Evolutionary conservation across 345 rosid genomes (phyloP).

Genomic region (Carallia pectinifolia): DNA sequence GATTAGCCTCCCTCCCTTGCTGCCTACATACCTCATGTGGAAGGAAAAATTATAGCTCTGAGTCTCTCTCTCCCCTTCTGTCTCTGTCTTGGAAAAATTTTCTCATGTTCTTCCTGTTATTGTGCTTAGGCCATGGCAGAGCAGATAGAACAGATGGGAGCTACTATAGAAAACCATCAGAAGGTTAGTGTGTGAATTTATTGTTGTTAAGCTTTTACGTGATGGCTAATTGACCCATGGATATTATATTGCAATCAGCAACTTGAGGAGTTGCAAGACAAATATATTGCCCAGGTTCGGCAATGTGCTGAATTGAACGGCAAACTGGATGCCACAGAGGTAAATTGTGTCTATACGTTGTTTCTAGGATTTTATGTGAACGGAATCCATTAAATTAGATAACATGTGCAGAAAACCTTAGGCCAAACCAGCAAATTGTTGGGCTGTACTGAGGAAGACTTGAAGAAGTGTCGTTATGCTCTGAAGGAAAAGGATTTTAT

Average conservation of each 20-base stretch:
- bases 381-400: neutral
- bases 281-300: conserved; percentile 61
- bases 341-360: conserved; percentile 17
- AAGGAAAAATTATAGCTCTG: neutral
- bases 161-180: conserved; percentile 60
- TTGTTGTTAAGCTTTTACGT: neutral
- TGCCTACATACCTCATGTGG: neutral
- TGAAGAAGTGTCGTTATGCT: conserved; percentile 71
- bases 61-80: too few relatives aligned
- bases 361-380: neutral
- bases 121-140: conserved; percentile 78
- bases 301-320: conserved; percentile 63
- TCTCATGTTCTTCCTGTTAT: conserved; percentile 4
- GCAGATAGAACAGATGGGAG: conserved; percentile 85
- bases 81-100: neutral
- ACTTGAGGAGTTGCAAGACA: conserved; percentile 79
- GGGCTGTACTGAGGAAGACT: conserved; percentile 61
- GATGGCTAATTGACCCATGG: conserved; percentile 6
- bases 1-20: too few relatives aligned
- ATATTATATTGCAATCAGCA: conserved; percentile 44
- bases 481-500: conserved; percentile 81
- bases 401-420: conserved; percentile 58
- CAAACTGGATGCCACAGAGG: conserved; percentile 81
- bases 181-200: conserved; percentile 51
- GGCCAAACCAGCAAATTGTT: conserved; percentile 62